Conservation (phyloP, 345 rosid species). For the Eucalyptus cloeziana region DNA sequence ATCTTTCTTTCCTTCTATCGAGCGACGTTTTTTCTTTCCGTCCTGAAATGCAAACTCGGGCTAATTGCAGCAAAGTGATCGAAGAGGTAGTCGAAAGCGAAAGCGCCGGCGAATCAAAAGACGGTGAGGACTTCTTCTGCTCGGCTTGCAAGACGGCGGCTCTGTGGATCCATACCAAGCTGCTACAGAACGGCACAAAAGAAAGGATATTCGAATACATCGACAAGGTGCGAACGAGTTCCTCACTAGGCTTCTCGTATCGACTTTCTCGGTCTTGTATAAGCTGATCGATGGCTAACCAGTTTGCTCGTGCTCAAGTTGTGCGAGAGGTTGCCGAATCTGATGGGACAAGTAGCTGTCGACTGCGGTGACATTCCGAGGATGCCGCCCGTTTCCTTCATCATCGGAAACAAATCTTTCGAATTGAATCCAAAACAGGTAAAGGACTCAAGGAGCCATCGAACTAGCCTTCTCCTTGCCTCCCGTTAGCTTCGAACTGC, state of each 20-base stretch:
- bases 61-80: slow-evolving; percentile 6
- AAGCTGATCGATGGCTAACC: not conserved
- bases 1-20: not conserved
- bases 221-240: slow-evolving; percentile 12
- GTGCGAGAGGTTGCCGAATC: slow-evolving; percentile 39
- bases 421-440: slow-evolving; percentile 42
- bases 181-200: slow-evolving; percentile 33
- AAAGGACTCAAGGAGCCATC: not conserved
- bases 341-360: slow-evolving; percentile 25
- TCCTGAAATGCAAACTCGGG: not conserved
- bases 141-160: slow-evolving; percentile 39
- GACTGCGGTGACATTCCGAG: slow-evolving; percentile 18
- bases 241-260: not conserved
- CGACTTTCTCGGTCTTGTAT: not conserved
- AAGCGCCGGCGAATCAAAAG: not conserved
- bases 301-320: slow-evolving; percentile 8
- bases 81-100: slow-evolving; percentile 11
- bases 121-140: slow-evolving; percentile 12
- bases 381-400: slow-evolving; percentile 39
- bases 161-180: slow-evolving; percentile 39
- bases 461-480: not conserved
- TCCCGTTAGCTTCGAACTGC: not conserved
- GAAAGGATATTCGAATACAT: slow-evolving; percentile 23
- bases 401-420: slow-evolving; percentile 27
- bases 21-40: not conserved